Percentiles rank a stretch among this genome's conserved stretches.
Conservation (phyloP, 1,284 basidiomycete species). For the Moesziomyces antarcticus region DNA sequence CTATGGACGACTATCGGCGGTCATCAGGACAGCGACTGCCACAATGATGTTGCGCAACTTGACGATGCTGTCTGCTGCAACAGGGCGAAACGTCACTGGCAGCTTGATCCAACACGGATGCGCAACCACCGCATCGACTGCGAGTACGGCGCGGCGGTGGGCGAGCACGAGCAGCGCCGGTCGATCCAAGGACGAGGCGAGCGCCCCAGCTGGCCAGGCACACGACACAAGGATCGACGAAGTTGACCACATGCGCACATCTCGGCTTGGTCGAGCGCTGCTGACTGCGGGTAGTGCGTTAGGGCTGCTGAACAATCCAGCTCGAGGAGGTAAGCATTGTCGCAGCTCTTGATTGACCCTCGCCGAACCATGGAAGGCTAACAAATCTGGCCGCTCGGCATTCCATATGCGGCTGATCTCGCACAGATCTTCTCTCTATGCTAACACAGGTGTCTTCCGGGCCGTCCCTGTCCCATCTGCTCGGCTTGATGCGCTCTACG, state of each 20-base stretch:
- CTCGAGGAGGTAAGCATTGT: constrained; percentile 82
- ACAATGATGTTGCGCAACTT: neutral
- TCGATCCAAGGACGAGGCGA: neutral
- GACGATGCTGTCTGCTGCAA: neutral
- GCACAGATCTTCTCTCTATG: constrained; percentile 43
- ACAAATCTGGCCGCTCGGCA: neutral
- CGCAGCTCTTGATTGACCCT: no score
- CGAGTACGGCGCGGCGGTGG: no score
- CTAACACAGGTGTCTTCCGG: constrained; percentile 56
- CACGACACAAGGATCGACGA: constrained; percentile 19
- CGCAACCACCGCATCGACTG: neutral
- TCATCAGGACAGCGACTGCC: neutral
- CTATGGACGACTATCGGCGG: neutral
- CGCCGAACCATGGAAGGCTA: neutral
- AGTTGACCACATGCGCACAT: constrained; percentile 31
- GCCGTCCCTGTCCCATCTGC: constrained; percentile 80
- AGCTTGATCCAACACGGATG: neutral
- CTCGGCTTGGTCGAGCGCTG: constrained; percentile 70
- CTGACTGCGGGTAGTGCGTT: constrained; percentile 87
- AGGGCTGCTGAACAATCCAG: constrained; percentile 83
- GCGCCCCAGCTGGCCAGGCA: neutral
- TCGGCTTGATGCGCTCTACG: constrained; percentile 81
- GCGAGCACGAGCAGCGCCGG: neutral
- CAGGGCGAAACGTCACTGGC: neutral
- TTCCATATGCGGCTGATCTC: no score